These are phyloP conservation scores for Leishmania braziliensis DNA, from an alignment of 208 protist species.

Conservation along the genomic window DNA sequence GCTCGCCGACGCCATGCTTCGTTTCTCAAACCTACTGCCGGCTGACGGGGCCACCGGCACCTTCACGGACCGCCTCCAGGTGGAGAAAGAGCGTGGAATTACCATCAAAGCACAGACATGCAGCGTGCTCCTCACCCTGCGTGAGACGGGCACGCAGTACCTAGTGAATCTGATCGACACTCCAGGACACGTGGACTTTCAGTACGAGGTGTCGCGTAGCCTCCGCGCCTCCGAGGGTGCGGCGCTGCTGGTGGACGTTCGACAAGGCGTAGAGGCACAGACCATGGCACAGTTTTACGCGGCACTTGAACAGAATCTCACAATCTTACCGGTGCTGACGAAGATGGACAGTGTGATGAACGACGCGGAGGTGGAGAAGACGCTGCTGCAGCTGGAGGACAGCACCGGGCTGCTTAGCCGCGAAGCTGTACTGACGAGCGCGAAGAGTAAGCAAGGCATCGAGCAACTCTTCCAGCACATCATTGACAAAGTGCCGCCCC, in stretches of 20 bases:
- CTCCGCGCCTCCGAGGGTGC: constrained; percentile 93
- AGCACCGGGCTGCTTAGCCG: constrained; percentile 83
- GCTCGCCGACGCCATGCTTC: constrained; percentile 88
- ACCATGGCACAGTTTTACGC: constrained; percentile 97
- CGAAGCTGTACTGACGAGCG: constrained; percentile 91
- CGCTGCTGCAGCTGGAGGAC: constrained; percentile 84
- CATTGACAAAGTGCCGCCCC: constrained; percentile 91
- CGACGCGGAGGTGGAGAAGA: constrained; percentile 68
- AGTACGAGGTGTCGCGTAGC: constrained; percentile 96
- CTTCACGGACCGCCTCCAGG: constrained; percentile 93
- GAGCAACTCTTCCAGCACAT: constrained; percentile 90
- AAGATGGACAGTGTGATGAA: constrained; percentile 89
- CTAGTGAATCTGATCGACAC: constrained; percentile 98
- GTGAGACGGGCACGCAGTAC: constrained; percentile 43
- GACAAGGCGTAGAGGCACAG: constrained; percentile 95
- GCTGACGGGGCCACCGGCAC: constrained; percentile 66
- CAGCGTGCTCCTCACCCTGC: constrained; percentile 73
- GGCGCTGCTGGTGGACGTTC: constrained; percentile 92
- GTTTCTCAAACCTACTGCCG: constrained; percentile 75
- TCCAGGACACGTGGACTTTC: constrained; percentile 98
- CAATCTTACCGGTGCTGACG: constrained; percentile 87
- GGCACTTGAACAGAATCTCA: constrained; percentile 88
- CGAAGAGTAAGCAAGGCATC: constrained; percentile 91
- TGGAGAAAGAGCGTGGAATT: constrained; percentile 96
- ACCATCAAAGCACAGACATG: constrained; percentile 96